A percentile compares a stretch with the other conserved stretches of the same genome.
These are phyloP conservation scores for Paraphaeosphaeria minitans DNA, from an alignment of 2,329 filamentous ascomycete species.

Conservation along the genomic window DNA sequence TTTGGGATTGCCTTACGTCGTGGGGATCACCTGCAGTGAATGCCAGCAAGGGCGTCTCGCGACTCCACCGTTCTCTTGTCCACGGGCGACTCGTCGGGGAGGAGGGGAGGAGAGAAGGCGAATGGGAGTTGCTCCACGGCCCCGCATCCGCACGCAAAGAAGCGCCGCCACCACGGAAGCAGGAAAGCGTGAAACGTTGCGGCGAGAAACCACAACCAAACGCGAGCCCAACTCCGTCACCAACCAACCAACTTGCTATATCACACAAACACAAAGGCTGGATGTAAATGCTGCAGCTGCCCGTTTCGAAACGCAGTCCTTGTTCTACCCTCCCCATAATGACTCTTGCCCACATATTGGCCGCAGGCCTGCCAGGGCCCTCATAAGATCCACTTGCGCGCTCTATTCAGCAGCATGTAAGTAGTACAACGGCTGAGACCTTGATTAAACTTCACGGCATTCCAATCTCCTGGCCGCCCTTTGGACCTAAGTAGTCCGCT, in stretches of 20 bases:
- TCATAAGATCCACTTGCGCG: slow-evolving; percentile 21
- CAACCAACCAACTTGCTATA: slow-evolving; percentile 9
- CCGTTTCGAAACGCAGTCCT: slow-evolving; percentile 34
- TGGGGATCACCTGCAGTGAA: background rate
- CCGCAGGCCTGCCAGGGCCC: slow-evolving; percentile 23
- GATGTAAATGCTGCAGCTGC: slow-evolving; percentile 24
- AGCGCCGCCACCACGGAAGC: slow-evolving; percentile 25
- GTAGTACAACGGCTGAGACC: slow-evolving; percentile 33
- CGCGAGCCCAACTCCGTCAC: slow-evolving; percentile 23
- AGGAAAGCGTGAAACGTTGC: slow-evolving; percentile 31
- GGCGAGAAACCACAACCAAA: slow-evolving; percentile 18
- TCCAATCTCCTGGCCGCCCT: background rate
- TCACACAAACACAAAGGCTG: slow-evolving; percentile 20
- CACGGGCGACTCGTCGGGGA: background rate
- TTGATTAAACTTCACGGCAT: background rate
- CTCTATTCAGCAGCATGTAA: slow-evolving; percentile 20
- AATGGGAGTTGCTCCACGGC: slow-evolving; percentile 11
- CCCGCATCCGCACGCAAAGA: slow-evolving; percentile 12
- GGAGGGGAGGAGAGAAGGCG: background rate
- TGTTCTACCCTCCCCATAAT: slow-evolving; percentile 15
- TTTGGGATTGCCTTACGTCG: background rate
- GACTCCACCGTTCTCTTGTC: background rate
- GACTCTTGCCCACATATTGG: slow-evolving; percentile 27
- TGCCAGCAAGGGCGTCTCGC: background rate
- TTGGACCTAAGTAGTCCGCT: slow-evolving; percentile 2